Conservation (phyloP, 768 basidiomycete species). For the Phanerodontia chrysosporium region DNA sequence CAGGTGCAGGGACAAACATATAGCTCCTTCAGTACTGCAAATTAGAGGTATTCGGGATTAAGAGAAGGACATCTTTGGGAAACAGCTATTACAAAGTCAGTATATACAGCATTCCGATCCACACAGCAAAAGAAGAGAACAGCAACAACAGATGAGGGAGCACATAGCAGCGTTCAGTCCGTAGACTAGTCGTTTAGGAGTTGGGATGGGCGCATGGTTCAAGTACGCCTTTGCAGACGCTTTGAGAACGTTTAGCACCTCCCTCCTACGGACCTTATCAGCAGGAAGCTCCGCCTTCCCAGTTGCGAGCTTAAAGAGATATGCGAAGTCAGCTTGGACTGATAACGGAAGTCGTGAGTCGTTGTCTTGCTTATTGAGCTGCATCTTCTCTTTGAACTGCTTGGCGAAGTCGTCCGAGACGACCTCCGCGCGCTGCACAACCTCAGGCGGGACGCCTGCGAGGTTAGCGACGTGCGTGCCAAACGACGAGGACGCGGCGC, state of each 20-base stretch:
- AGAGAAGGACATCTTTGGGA: too few species aligned
- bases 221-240: conserved; percentile 25
- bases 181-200: too few species aligned
- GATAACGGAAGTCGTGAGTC: conserved; percentile 66
- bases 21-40: too few species aligned
- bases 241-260: conserved; percentile 54
- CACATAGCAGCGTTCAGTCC: too few species aligned
- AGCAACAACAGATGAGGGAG: too few species aligned
- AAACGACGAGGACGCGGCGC: conserved; percentile 84
- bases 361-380: conserved; percentile 53
- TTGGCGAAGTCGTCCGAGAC: conserved; percentile 84
- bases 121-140: too few species aligned
- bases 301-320: conserved; percentile 59
- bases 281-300: conserved; percentile 50
- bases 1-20: too few species aligned
- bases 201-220: too few species aligned
- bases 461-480: conserved; percentile 94
- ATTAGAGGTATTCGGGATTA: too few species aligned
- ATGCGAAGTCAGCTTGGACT: conserved; percentile 88
- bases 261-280: conserved; percentile 47
- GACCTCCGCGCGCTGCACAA: conserved; percentile 84
- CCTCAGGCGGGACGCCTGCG: conserved; percentile 82
- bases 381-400: conserved; percentile 79
- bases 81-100: too few species aligned
- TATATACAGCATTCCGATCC: too few species aligned